Base-by-base conservation (phyloP, 2,329 filamentous ascomycete genomes). In the Drechslera avenae region DNA sequence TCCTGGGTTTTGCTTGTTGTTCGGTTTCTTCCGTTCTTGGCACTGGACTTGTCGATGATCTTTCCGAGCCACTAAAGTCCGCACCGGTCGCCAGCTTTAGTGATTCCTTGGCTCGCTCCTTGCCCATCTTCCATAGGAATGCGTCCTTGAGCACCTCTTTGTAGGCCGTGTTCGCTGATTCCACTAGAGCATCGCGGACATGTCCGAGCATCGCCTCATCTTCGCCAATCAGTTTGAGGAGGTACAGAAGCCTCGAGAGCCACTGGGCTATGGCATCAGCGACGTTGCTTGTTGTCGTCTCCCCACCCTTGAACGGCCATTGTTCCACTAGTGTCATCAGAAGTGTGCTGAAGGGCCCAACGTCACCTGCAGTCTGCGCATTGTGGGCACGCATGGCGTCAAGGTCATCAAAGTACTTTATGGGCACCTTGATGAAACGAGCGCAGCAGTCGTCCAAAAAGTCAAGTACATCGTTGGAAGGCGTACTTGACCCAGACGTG, bases 361-460 rank as follows among this genome's bases (percentile, higher is more conserved):
- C 28, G 2, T 60, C 48, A 31, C 69, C 57, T 35, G 44, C 50
- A 26, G 62, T 50, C 40, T 42, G 60, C 10, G 55, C 52, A 13
- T 19, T 43, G 3, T 57, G 54, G 7, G 76, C 60, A 35, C 46
- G 75, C 70, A 52, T 73, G 59, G 84, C 80, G 46, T 86, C 80
- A 19, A 90, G 73, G 64, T 85, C 78, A 54, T 94, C 88, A 21
- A 94, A 84, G 64, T 96, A 93, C 67, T 91, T 95, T 65, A 95
- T 87, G 0, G 91, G 89, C 18, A 87, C 87, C 49, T 82, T 86
- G 13, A 86, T 86, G 60, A 90, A 89, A 18, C 92, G 84, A 23
- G 84, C 85, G 44, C 90, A 79, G 71, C 90, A 95, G 56, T 95
- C 91, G 66, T 97, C 92, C 19, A 97, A 71, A 66, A 94, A 95